Base-by-base conservation (phyloP, 2,329 filamentous ascomycete genomes). In the Curvularia spicifera region DNA sequence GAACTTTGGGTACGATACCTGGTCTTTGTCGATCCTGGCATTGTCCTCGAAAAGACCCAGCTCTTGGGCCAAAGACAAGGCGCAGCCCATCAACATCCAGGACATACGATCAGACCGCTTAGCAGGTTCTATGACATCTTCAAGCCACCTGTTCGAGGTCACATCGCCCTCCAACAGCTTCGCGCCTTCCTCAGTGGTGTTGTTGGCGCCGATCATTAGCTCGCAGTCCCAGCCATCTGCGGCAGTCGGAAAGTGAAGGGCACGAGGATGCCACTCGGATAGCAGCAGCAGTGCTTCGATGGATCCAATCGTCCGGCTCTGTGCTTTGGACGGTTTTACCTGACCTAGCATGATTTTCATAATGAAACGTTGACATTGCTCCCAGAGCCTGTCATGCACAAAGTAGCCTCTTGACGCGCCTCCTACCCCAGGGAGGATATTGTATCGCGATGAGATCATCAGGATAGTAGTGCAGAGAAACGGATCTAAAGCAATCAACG, bases 31-130 rank as follows among this genome's bases (percentile, higher is more conserved):
- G 37, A 74, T 70, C 35, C 71, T 74, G 9, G 71, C 64, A 33
- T 71, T 71, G 31, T 80, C 76, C 49, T 83, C 78, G 59, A 83
- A 80, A n/a, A 85, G 74, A 2, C 82, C 79, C 24, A 84, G 71
- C 60, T 85, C 82, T 51, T 84, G 82, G 1, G 82, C 80, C 12
- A 86, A 73, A 3, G 82, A 83, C 24, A 83, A 66, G 0, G 82
- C 84, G 63, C 80, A 82, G 2, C 84, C 84, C 40, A 86, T 78
- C 20, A 85, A 65, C 80, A 85, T 86, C 84, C 84, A 86, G 0
- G 84, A 85, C 83, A 86, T 86, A 2, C 83, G 80, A 64, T 85
- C 84, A 0, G 82, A 85, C 54, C 82, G 75, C 57, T 81, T 80
- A 1, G 83, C 81, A 2, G 83, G 83, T 40, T 84, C 79, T 40